Conservation (phyloP, 2,329 filamentous ascomycete genomes). For the Cordyceps tenuipes region DNA sequence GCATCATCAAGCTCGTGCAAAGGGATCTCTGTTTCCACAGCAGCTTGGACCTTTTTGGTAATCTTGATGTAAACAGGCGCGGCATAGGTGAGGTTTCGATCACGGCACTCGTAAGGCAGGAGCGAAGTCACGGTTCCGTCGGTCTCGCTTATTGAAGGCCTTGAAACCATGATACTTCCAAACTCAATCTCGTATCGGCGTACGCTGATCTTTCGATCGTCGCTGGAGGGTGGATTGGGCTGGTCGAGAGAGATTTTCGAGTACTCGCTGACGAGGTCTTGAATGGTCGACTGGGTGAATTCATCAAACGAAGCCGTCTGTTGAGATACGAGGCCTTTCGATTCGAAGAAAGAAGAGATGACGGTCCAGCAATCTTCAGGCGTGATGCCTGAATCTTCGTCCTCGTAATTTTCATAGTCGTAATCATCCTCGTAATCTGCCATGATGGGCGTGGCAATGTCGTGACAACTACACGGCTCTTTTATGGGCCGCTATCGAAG, state of each 20-base stretch:
- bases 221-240: conserved; percentile 67
- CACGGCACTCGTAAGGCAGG: conserved; percentile 86
- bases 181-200: conserved; percentile 95
- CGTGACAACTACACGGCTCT: not conserved
- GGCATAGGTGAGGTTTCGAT: conserved; percentile 93
- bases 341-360: conserved; percentile 93
- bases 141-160: conserved; percentile 85
- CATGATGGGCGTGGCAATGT: conserved; percentile 29
- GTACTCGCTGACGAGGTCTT: conserved; percentile 89
- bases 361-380: conserved; percentile 98
- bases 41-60: conserved; percentile 74
- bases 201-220: conserved; percentile 74
- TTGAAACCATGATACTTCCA: conserved; percentile 78
- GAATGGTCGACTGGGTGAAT: conserved; percentile 88
- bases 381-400: conserved; percentile 66
- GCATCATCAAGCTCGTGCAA: conserved; percentile 61
- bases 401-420: conserved; percentile 63
- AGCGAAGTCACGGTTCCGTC: conserved; percentile 82
- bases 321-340: conserved; percentile 91
- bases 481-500: not conserved
- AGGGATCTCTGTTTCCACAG: conserved; percentile 64
- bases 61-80: conserved; percentile 87
- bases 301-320: conserved; percentile 98
- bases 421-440: conserved; percentile 48
- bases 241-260: conserved; percentile 89